These are phyloP conservation scores for Sorghum bicolor DNA, from an alignment of 176 grass and related monocot genomes.

Conservation along the genomic window Sorghum_bicolor_NCBIv3 NC_012872.2:69994501-69995000, in stretches of 20 bases:
- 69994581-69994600: not conserved
- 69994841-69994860: not conserved
- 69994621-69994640: not conserved
- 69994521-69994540: not conserved
- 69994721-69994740: not conserved
- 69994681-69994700: not conserved
- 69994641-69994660: not conserved
- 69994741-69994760: not conserved
- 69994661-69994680: not conserved
- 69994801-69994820: not conserved
- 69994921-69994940: not conserved
- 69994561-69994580: not conserved
- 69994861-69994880: not conserved
- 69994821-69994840: not conserved
- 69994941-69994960: no score
- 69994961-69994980: no score
- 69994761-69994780: not conserved
- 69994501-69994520: not conserved
- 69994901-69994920: not conserved
- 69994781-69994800: constrained; percentile 1
- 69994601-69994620: not conserved
- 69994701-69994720: not conserved
- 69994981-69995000: no score
- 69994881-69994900: constrained; percentile 1
- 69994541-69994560: not conserved